phyloP scores from a whole-genome alignment of 805 yeast genomes.

The Ogataea pilisensis region DNA sequence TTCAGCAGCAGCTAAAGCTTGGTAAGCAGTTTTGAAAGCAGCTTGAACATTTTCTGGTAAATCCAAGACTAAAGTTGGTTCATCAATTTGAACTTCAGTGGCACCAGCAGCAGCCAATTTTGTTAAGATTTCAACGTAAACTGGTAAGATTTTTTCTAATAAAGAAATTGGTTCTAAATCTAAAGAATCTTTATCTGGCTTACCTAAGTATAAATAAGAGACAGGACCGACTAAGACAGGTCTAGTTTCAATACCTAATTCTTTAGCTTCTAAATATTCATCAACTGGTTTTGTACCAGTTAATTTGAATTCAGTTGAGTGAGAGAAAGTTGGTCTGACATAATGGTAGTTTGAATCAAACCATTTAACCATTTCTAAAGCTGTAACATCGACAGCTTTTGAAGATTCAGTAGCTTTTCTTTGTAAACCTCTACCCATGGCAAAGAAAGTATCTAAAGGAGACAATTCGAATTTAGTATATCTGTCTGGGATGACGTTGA shows the following conservation, averaged over 20 bases:
- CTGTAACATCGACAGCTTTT: conserved; percentile 95
- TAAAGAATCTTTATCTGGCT: conserved; percentile 96
- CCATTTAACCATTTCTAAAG: conserved; percentile 99
- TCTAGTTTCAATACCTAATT: conserved; percentile 91
- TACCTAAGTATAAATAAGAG: conserved; percentile 91
- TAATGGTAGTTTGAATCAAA: conserved; percentile 99
- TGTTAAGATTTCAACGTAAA: conserved; percentile 81
- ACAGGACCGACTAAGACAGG: conserved; percentile 97
- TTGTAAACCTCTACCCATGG: conserved; percentile 99
- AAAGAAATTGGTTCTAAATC: conserved; percentile 92
- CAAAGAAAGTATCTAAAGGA: conserved; percentile 88
- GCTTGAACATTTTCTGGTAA: conserved; percentile 78
- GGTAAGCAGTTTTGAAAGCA: conserved; percentile 87
- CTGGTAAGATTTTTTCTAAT: conserved; percentile 86
- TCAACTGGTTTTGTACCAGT: conserved; percentile 95
- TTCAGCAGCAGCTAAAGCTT: conserved; percentile 60
- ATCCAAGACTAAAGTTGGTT: conserved; percentile 94
- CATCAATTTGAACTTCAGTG: conserved; percentile 91
- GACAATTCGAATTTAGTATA: conserved; percentile 88
- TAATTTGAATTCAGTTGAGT: conserved; percentile 92
- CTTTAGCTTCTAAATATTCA: conserved; percentile 98
- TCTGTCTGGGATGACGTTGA: conserved; percentile 96
- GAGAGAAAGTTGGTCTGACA: conserved; percentile 98
- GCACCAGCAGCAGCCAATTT: conserved; percentile 95
- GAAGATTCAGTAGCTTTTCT: conserved; percentile 85